Evolutionary conservation across 2,329 filamentous ascomycete genomes (phyloP), one percentile per base, ranked within the genome.

Genomic region (Pseudovirgaria hyperparasitica): DNA sequence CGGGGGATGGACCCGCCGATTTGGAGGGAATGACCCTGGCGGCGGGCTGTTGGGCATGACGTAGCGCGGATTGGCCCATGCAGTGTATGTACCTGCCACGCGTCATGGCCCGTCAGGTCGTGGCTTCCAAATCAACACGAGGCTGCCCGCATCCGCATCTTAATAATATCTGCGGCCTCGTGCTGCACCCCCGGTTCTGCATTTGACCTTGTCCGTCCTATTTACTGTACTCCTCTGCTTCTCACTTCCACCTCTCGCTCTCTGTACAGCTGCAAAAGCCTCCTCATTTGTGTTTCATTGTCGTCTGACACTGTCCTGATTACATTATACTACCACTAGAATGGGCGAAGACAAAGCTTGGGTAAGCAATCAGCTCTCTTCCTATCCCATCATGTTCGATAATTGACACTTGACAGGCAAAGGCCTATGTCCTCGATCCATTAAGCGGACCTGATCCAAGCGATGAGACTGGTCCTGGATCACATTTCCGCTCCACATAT

Each of bases 351-450:
- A 42, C 24, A 39, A 38, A 28, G 30, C 25, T 9, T 28, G 36
- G 32, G 41, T 43, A 32, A 26, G 35, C 25, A 8, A 8, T 31
- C 25, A 16, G 22, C 28, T 31, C 19, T 21, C 22, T 31, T 4
- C 12, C 12, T 22, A 9, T n/a, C n/a, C 8, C 22, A 7, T 18
- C 11, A 10, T 19, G n/a, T 25, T 9, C 17, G 26, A 16, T 9
- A 4, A 16, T 20, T 40, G 17, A 42, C 30, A 22, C 32, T 27
- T 8, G 35, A 20, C 44, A 82, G 76, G 73, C 76, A 22, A 60
- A 65, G 28, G 66, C 70, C 42, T 74, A 77, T 44, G 60, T 84
- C 23, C 68, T 82, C 37, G 74, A 79, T 40, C 79, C 78, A 37
- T 58, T 84, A 35, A 72, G 63, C 40, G 75, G 65, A 13, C 74